phyloP scores from a whole-genome alignment of 768 basidiomycete genomes.

The Macrolepiota albuminosa region DNA sequence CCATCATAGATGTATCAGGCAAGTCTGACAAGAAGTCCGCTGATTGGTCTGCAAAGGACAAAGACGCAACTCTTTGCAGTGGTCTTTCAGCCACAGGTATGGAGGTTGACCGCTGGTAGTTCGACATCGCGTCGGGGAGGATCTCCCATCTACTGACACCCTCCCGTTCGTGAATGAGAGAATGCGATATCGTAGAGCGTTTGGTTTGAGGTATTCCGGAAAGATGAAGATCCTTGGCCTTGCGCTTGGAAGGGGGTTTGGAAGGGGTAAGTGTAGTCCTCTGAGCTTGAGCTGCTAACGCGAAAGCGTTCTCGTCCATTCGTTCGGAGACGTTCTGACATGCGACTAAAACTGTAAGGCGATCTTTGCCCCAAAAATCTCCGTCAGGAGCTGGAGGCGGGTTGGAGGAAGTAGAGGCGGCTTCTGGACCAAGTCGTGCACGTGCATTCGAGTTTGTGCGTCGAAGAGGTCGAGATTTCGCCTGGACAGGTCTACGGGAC shows the following conservation, averaged over 20 bases:
- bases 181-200: background rate
- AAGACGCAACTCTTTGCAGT: background rate
- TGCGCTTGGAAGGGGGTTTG: slow-evolving; percentile 7
- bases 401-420: background rate
- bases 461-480: slow-evolving; percentile 1
- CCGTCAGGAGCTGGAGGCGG: slow-evolving; percentile 13
- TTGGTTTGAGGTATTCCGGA: background rate
- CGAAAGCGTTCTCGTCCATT: slow-evolving; percentile 24
- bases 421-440: slow-evolving; percentile 2
- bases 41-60: slow-evolving; percentile 5
- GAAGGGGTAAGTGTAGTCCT: background rate
- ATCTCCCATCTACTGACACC: slow-evolving; percentile 1
- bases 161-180: background rate
- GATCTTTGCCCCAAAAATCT: slow-evolving; percentile 13
- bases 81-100: background rate
- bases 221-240: background rate
- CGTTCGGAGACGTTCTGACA: slow-evolving; percentile 31
- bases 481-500: background rate
- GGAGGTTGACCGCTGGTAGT: background rate
- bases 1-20: slow-evolving; percentile 7
- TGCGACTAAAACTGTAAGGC: slow-evolving; percentile 21
- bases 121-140: background rate
- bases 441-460: slow-evolving; percentile 8
- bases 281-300: slow-evolving; percentile 9
- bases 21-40: background rate